Evolutionary conservation across 768 basidiomycete species (phyloP).

Genomic region (Agaricus blazei): DNA sequence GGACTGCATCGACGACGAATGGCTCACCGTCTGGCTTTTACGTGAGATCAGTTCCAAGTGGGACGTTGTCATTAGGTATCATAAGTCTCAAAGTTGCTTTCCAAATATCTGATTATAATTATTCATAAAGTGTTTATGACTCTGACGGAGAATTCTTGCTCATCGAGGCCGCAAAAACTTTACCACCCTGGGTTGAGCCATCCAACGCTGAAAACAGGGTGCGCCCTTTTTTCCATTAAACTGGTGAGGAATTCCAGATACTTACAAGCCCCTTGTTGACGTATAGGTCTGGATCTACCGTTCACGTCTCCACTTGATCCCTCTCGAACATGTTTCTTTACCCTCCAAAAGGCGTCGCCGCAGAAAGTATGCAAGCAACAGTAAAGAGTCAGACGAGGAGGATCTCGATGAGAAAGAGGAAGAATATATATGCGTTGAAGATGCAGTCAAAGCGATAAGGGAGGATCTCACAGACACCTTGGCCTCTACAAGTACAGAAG

Average conservation of each 20-base stretch:
- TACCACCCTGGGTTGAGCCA: constrained; percentile 91
- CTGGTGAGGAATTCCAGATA: constrained; percentile 27
- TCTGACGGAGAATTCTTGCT: constrained; percentile 94
- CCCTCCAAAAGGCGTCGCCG: constrained; percentile 50
- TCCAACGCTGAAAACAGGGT: constrained; percentile 91
- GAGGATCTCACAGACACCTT: constrained; percentile 48
- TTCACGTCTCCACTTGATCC: constrained; percentile 82
- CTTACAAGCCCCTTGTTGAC: constrained; percentile 18
- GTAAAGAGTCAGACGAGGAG: constrained; percentile 50
- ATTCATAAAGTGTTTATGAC: constrained; percentile 58
- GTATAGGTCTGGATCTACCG: constrained; percentile 86
- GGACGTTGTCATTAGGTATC: constrained; percentile 78
- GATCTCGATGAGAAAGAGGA: constrained; percentile 33
- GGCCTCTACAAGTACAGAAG: constrained; percentile 58
- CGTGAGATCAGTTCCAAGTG: constrained; percentile 70
- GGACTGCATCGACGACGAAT: constrained; percentile 97
- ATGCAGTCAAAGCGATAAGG: constrained; percentile 62
- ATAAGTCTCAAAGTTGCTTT: constrained; percentile 8
- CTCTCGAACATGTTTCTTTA: constrained; percentile 69
- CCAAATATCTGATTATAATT: background rate
- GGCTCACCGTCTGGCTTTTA: constrained; percentile 90
- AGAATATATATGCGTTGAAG: constrained; percentile 49
- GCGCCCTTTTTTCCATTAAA: constrained; percentile 32
- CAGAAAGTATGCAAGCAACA: constrained; percentile 34
- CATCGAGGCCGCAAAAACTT: constrained; percentile 89